phyloP scores from a whole-genome alignment of 1,284 basidiomycete genomes.

The Mycocalia duriaeana region DNA sequence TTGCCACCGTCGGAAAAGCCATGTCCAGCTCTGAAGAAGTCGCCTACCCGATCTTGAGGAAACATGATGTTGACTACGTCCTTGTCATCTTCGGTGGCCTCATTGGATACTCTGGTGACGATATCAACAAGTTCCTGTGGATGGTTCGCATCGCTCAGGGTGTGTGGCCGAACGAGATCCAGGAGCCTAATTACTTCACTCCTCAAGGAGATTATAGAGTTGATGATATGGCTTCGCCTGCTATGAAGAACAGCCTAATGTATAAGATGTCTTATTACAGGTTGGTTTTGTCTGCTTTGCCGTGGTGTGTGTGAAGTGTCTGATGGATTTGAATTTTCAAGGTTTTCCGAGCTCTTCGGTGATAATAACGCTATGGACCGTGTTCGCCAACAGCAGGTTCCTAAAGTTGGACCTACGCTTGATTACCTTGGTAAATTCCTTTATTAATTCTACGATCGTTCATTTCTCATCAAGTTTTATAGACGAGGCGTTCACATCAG shows the following conservation, averaged over 20 bases:
- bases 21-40: constrained; percentile 95
- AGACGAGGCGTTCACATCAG: constrained; percentile 96
- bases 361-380: constrained; percentile 71
- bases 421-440: constrained; percentile 74
- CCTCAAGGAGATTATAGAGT: constrained; percentile 91
- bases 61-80: constrained; percentile 98
- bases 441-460: constrained; percentile 1
- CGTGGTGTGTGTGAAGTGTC: constrained; percentile 4
- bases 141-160: constrained; percentile 98
- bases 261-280: constrained; percentile 98
- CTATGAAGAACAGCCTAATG: constrained; percentile 98
- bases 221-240: constrained; percentile 78
- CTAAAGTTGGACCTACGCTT: constrained; percentile 72
- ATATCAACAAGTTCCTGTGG: constrained; percentile 99
- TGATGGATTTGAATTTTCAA: constrained; percentile 25
- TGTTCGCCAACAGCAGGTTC: constrained; percentile 79
- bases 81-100: constrained; percentile 97
- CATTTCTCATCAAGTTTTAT: constrained; percentile 4
- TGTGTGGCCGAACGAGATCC: constrained; percentile 98
- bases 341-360: constrained; percentile 85
- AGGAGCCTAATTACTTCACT: constrained; percentile 93
- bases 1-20: constrained; percentile 95
- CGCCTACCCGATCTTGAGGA: constrained; percentile 92
- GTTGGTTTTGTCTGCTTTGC: constrained; percentile 34
- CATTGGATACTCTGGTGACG: constrained; percentile 96